Percentiles rank a stretch among this genome's conserved stretches.
These are phyloP conservation scores for Amanita inopinata DNA, from an alignment of 768 basidiomycete genomes.

Conservation along the genomic window DNA sequence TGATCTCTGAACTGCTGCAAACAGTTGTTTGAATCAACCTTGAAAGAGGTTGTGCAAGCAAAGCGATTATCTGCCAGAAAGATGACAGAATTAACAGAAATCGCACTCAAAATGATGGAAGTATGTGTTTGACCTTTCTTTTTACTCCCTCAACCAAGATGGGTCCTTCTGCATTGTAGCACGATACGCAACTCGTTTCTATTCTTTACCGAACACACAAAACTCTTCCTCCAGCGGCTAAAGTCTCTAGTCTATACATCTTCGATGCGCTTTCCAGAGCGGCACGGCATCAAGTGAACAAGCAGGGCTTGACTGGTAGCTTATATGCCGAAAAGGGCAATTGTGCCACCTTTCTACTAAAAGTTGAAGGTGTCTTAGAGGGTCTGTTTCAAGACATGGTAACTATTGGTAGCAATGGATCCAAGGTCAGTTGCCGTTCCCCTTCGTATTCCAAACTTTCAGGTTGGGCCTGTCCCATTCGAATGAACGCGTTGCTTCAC, in stretches of 20 bases:
- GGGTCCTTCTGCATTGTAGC: slow-evolving; percentile 29
- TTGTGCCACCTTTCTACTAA: slow-evolving; percentile 75
- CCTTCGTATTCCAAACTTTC: not conserved
- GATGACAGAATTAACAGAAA: slow-evolving; percentile 67
- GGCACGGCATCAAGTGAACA: slow-evolving; percentile 58
- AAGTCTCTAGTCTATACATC: slow-evolving; percentile 84
- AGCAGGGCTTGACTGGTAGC: slow-evolving; percentile 51
- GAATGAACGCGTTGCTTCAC: too few species aligned
- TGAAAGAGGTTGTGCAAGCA: slow-evolving; percentile 75
- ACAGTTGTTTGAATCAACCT: slow-evolving; percentile 71
- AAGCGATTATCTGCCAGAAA: slow-evolving; percentile 84
- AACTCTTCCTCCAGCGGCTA: slow-evolving; percentile 52
- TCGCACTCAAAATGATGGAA: slow-evolving; percentile 69
- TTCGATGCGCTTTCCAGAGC: slow-evolving; percentile 91
- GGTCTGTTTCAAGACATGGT: slow-evolving; percentile 84
- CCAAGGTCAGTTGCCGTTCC: slow-evolving; percentile 64
- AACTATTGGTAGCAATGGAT: slow-evolving; percentile 51
- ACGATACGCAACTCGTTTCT: slow-evolving; percentile 83
- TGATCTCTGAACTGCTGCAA: too few species aligned
- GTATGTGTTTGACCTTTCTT: slow-evolving; percentile 32
- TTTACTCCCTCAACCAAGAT: not conserved
- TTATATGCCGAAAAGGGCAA: slow-evolving; percentile 51
- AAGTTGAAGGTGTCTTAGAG: slow-evolving; percentile 86
- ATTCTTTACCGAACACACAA: slow-evolving; percentile 86
- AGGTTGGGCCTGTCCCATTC: not conserved